Conservation (phyloP, 768 basidiomycete genomes). For the Lactarius tabidus region DNA sequence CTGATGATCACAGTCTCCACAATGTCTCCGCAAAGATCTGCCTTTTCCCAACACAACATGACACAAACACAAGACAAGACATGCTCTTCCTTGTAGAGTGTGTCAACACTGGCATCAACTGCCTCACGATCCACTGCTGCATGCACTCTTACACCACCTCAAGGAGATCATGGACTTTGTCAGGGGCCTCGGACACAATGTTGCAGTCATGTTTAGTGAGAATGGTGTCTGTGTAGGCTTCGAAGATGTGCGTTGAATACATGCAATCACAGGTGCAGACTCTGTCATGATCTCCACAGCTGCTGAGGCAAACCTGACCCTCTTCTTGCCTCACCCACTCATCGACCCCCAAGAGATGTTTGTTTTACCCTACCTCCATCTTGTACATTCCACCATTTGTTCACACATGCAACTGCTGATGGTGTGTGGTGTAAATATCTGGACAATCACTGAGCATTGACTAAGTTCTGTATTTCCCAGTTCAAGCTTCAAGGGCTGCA, state of each 20-base stretch:
- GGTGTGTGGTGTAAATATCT: conserved; percentile 60
- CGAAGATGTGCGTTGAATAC: conserved; percentile 69
- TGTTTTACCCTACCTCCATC: conserved; percentile 65
- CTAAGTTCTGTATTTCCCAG: conserved; percentile 82
- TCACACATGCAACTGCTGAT: not conserved
- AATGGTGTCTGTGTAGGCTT: conserved; percentile 88
- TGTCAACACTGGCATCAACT: too few species aligned
- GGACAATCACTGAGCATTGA: conserved; percentile 76
- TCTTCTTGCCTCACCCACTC: conserved; percentile 72
- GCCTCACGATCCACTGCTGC: too few species aligned
- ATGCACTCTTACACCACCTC: too few species aligned
- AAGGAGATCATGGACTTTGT: too few species aligned
- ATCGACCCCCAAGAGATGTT: conserved; percentile 64
- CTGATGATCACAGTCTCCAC: too few species aligned
- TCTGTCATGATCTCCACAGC: conserved; percentile 96
- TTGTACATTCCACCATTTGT: conserved; percentile 49
- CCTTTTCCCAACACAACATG: too few species aligned
- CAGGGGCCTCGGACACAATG: too few species aligned
- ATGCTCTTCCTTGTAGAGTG: too few species aligned
- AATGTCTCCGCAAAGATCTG: too few species aligned
- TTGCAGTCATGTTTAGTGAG: too few species aligned
- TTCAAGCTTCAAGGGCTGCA: conserved; percentile 77
- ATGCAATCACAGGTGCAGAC: conserved; percentile 77
- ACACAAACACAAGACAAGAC: too few species aligned
- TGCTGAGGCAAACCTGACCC: conserved; percentile 88